Evolutionary conservation across 1,284 basidiomycete species (phyloP), one percentile per base, ranked within the genome.

Genomic region (Sporisorium scitamineum): DNA sequence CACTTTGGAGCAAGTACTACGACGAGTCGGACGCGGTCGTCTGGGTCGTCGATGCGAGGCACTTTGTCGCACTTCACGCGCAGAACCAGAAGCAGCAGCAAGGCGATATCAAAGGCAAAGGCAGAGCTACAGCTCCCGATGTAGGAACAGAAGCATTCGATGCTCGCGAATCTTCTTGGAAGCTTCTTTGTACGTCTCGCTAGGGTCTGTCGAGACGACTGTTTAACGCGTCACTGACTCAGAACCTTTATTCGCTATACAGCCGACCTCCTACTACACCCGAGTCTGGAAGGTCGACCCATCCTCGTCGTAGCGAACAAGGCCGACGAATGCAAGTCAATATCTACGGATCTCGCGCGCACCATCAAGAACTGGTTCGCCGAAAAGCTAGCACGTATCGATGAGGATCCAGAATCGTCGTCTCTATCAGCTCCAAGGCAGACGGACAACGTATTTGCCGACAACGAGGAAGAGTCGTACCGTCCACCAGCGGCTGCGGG

Each of bases 1-100:
- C 65, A 20, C 62, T 81, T 1, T 81, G 79, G 79, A 63, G 54
- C 58, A 66, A 74, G 62, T 81, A 81, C 61, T 62, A 73, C 54
- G 66, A 72, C 22, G 79, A 81, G 34, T 69, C 77, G 29, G 67
- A 77, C 32, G 72, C 63, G 11, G 42, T 81, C 9, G 70, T 78
- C 11, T 81, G 71, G 69, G 72, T 76, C 22, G 54, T 81, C 10
- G 79, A 79, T 45, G 79, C 74, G 13, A 53, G 61, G 11, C 60
- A 76, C 41, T 76, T 64, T 18, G 16, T 71, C 7, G 60, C 57
- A 1, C 60, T 71, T 7, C 37, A 61, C 20, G 37, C 53, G 18
- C 58, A 60, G n/a, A 45, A 14, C n/a, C 42, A 54, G 31, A 48
- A 58, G 14, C 34, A 52, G 22, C 52, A 22, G 9, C 45, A 42